Percentiles rank a stretch among this genome's conserved stretches.
These are phyloP conservation scores for Alternaria arbusti DNA, from an alignment of 2,329 filamentous ascomycete genomes.

Conservation along the genomic window DNA sequence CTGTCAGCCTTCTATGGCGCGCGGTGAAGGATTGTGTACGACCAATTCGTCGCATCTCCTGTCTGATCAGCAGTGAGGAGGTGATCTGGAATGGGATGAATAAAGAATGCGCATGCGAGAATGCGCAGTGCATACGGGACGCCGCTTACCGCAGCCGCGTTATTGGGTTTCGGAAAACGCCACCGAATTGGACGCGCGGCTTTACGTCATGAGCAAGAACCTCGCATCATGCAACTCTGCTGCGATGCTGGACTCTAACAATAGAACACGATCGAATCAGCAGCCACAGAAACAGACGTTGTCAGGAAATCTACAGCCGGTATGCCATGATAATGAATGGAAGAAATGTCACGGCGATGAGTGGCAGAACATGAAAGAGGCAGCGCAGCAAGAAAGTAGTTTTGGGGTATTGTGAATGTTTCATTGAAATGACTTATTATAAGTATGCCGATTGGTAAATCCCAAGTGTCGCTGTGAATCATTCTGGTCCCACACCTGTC, in stretches of 20 bases:
- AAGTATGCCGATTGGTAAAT: not conserved
- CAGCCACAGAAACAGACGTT: not conserved
- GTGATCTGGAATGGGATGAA: not conserved
- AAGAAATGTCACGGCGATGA: not conserved
- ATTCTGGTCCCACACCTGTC: slow-evolving; percentile 11
- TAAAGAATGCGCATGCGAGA: not conserved
- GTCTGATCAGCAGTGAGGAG: not conserved
- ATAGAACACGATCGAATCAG: not conserved
- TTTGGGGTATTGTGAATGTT: not conserved
- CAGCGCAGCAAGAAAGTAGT: not conserved
- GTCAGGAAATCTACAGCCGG: no score
- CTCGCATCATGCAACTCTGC: not conserved
- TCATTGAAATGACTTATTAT: slow-evolving; percentile 14
- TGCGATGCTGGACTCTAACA: not conserved
- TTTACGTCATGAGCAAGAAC: slow-evolving; percentile 5
- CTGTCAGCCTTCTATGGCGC: not conserved
- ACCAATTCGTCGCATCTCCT: not conserved
- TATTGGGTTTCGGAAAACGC: slow-evolving; percentile 1
- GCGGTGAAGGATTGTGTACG: not conserved
- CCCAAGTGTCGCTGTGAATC: not conserved
- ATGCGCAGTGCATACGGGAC: slow-evolving; percentile 1
- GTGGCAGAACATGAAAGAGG: not conserved
- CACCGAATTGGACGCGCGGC: slow-evolving; percentile 1
- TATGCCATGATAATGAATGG: not conserved
- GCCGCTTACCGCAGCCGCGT: not conserved